Percentiles rank a stretch among this genome's conserved stretches.
Evolutionary conservation across 164 flowering plant species (phyloP).

Genomic region (Kingdonia uniflora): DNA sequence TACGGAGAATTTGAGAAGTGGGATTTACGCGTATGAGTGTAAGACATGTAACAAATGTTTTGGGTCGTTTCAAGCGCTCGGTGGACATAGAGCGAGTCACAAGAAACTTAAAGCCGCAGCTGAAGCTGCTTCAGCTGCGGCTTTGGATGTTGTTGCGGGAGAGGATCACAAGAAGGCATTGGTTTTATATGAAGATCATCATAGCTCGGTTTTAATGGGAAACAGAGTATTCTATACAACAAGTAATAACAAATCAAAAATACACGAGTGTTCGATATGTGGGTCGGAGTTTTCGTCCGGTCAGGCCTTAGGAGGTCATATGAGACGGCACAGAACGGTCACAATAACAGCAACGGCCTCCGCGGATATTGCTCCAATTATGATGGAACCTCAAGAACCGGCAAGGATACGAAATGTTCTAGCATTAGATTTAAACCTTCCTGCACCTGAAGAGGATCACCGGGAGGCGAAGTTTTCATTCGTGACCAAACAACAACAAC

Average conservation of each 20-base stretch:
- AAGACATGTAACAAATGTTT: constrained; percentile 47
- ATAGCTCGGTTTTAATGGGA: constrained; percentile 3
- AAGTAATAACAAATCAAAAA: constrained; percentile 10
- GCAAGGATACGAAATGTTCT: constrained; percentile 23
- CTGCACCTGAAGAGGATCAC: constrained; percentile 63
- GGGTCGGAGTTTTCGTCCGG: constrained; percentile 51
- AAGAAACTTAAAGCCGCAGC: constrained; percentile 25
- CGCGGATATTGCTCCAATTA: not conserved
- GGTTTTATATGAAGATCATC: constrained; percentile 1
- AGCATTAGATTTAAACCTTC: constrained; percentile 68
- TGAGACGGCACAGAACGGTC: constrained; percentile 42
- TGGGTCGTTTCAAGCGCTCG: constrained; percentile 56
- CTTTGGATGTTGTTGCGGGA: not conserved
- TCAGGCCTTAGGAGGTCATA: constrained; percentile 65
- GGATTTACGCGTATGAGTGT: constrained; percentile 39
- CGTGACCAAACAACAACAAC: constrained; percentile 22
- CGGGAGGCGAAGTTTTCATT: constrained; percentile 27
- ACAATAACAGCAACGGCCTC: not conserved
- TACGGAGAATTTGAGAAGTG: too few relatives aligned
- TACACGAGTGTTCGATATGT: constrained; percentile 57
- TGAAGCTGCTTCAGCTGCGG: too few relatives aligned
- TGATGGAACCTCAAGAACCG: constrained; percentile 5
- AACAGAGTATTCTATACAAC: not conserved
- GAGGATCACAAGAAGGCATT: constrained; percentile 12
- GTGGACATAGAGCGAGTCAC: constrained; percentile 70